phyloP scores from a whole-genome alignment of 352 stramenopile genomes.

The Pythium dissimile region DNA sequence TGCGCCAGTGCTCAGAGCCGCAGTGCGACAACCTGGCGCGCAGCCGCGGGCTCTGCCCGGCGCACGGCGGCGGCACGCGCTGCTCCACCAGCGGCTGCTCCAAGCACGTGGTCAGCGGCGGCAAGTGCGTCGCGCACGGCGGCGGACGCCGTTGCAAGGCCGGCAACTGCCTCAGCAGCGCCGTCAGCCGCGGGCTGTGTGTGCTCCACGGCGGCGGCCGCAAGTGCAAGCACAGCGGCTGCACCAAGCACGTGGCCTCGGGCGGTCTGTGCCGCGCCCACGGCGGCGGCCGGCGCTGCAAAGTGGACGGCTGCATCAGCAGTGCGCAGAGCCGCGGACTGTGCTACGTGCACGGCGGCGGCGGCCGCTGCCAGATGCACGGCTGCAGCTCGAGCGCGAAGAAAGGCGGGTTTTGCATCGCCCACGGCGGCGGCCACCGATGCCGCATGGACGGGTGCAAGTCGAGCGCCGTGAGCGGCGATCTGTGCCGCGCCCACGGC shows the following conservation, averaged over 20 bases:
- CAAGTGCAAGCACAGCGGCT: constrained; percentile 63
- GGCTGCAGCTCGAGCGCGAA: constrained; percentile 79
- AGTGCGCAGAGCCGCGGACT: constrained; percentile 77
- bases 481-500: constrained; percentile 80
- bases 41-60: constrained; percentile 54
- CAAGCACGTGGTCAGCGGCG: constrained; percentile 68
- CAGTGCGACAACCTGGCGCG: constrained; percentile 43
- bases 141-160: constrained; percentile 49
- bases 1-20: constrained; percentile 13
- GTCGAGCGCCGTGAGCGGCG: constrained; percentile 73
- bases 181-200: constrained; percentile 57
- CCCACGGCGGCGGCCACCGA: constrained; percentile 78
- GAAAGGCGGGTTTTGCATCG: constrained; percentile 83
- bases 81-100: constrained; percentile 42
- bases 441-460: constrained; percentile 70
- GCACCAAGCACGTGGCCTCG: constrained; percentile 77
- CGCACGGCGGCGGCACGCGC: constrained; percentile 56
- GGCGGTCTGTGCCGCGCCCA: constrained; percentile 78
- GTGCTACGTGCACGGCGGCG: constrained; percentile 82
- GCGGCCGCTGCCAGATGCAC: constrained; percentile 68
- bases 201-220: constrained; percentile 66
- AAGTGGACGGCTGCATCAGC: constrained; percentile 73
- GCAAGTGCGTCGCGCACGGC: constrained; percentile 63
- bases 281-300: constrained; percentile 70
- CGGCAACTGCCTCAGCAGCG: constrained; percentile 40